These are phyloP conservation scores for Phylloporus arenicola DNA, from an alignment of 768 basidiomycete genomes.

Conservation along the genomic window DNA sequence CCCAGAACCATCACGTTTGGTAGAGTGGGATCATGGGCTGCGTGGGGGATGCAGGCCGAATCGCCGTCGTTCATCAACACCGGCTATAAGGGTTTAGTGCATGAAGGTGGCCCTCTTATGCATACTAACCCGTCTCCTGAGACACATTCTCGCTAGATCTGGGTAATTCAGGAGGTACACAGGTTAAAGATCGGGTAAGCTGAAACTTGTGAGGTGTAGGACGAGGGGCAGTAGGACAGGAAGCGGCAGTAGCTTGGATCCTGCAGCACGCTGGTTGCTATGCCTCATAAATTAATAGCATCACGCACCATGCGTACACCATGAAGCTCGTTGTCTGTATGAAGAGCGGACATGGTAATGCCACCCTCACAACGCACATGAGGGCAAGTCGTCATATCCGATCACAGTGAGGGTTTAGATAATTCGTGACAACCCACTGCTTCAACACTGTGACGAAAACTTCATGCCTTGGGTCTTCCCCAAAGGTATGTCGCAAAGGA, in stretches of 20 bases:
- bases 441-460: too few species aligned
- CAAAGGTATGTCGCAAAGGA: too few species aligned
- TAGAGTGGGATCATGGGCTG: conserved; percentile 1
- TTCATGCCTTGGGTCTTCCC: too few species aligned
- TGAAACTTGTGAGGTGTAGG: not conserved
- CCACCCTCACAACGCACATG: not conserved
- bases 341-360: not conserved
- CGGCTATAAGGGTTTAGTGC: conserved; percentile 8
- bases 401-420: not conserved
- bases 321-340: conserved; percentile 1
- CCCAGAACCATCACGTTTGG: conserved; percentile 25
- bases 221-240: not conserved
- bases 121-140: conserved; percentile 16
- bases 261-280: conserved; percentile 4
- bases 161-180: not conserved
- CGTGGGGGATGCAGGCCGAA: not conserved
- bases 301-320: conserved; percentile 11
- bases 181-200: not conserved
- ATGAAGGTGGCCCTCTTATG: not conserved
- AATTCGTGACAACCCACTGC: too few species aligned
- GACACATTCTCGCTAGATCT: conserved; percentile 10
- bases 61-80: conserved; percentile 1
- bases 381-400: not conserved
- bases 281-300: conserved; percentile 1
- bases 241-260: not conserved